Percentiles rank a stretch among this genome's conserved stretches.
These are phyloP conservation scores for Lepiota brunneoincarnata DNA, from an alignment of 768 basidiomycete genomes.

Conservation along the genomic window DNA sequence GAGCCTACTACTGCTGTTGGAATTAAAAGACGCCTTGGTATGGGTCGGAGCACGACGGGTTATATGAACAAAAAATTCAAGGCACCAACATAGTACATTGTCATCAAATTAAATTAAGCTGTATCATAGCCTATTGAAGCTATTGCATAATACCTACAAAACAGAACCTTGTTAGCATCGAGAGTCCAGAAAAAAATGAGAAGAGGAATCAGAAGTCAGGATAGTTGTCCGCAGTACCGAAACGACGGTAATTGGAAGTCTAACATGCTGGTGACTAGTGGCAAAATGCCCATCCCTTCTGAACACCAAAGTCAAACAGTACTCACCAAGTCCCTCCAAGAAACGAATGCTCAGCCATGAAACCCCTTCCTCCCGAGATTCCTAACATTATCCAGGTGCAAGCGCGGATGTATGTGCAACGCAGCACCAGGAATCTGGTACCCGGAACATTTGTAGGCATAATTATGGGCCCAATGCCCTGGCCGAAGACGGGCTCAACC, in stretches of 20 bases:
- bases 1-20: conserved; percentile 19
- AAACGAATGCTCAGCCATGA: conserved; percentile 19
- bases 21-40: conserved; percentile 58
- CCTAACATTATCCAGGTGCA: no score
- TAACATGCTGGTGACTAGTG: conserved; percentile 47
- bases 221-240: conserved; percentile 37
- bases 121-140: neutral
- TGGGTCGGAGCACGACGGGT: conserved; percentile 48
- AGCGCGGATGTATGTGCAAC: no score
- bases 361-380: no score
- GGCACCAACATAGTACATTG: conserved; percentile 27
- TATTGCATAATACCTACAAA: neutral
- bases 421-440: no score
- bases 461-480: no score
- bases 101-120: neutral
- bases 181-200: conserved; percentile 13
- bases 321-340: no score
- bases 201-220: conserved; percentile 29
- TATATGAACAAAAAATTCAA: conserved; percentile 76
- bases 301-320: no score
- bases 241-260: conserved; percentile 41
- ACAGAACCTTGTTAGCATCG: conserved; percentile 2
- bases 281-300: conserved; percentile 36
- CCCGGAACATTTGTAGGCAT: no score
- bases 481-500: no score